Evolutionary conservation across 805 yeast species (phyloP), one percentile per base, ranked within the genome.

Genomic region (Saccharomycopsis capsularis): DNA sequence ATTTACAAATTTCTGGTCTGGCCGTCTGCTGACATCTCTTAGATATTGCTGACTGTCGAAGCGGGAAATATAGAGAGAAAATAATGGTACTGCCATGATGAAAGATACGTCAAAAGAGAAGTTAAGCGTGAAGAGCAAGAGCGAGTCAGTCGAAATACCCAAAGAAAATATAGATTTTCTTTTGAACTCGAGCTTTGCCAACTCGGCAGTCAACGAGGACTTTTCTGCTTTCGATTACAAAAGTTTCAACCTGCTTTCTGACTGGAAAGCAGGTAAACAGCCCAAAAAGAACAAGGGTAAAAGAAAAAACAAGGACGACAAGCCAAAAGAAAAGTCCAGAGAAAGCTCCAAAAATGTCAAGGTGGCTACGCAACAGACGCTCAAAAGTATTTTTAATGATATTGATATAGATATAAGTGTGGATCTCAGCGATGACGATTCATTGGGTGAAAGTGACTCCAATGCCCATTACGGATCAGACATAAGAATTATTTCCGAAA

Each of bases 351-450:
- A 29, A 29, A 13, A 29, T n/a, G n/a, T n/a, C n/a, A n/a, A n/a
- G n/a, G n/a, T n/a, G n/a, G n/a, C n/a, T n/a, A n/a, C n/a, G n/a
- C n/a, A n/a, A n/a, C n/a, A 29, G 32, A 13, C 13, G 22, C 32
- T 40, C 15, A 22, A 9, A 21, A 13, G 18, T 23, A 19, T 21
- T 9, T 42, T 42, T 18, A 19, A 34, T 19, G 25, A 27, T 21
- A 21, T 42, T 16, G 46, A 42, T 42, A 32, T 42, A 21, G 46
- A 34, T 21, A 32, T 42, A 21, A 39, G 22, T 21, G 23, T 41
- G 16, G 21, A 29, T 29, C 13, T 29, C 35, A 41, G 39, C 16
- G 37, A 30, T 42, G 46, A 34, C 16, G 39, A 34, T 29, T 9
- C 32, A 9, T 29, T 13, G 7, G 13, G 32, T 29, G 32, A 13